Percentiles rank a stretch among this genome's conserved stretches.
These are phyloP conservation scores for Penicillium subrubescens DNA, from an alignment of 495 filamentous ascomycete genomes.

Conservation along the genomic window DNA sequence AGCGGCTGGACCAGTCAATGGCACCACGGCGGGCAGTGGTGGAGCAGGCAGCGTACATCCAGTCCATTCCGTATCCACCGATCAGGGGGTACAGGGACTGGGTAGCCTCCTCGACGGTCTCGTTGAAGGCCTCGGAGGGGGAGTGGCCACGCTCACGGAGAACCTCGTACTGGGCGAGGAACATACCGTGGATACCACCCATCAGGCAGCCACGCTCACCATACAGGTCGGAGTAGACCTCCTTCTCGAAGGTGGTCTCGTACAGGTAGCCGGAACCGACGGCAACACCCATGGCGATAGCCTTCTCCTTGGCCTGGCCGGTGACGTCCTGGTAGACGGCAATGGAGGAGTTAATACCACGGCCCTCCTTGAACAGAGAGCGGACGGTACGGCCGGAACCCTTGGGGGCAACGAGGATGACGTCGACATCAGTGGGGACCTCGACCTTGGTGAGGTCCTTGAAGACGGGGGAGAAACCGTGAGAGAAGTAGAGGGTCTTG, in stretches of 20 bases:
- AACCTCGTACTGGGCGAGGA: slow-evolving; percentile 99
- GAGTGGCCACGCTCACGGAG: slow-evolving; percentile 96
- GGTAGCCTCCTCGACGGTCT: slow-evolving; percentile 99
- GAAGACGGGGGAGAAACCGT: slow-evolving; percentile 99
- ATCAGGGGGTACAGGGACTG: slow-evolving; percentile 97
- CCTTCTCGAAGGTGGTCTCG: slow-evolving; percentile 99
- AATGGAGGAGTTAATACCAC: slow-evolving; percentile 98
- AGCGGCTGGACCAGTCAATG: slow-evolving; percentile 94
- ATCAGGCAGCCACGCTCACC: slow-evolving; percentile 99
- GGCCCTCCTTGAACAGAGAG: slow-evolving; percentile 94
- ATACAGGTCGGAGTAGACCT: slow-evolving; percentile 99
- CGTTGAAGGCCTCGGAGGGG: slow-evolving; percentile 99
- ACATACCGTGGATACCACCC: slow-evolving; percentile 99
- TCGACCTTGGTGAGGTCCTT: slow-evolving; percentile 99
- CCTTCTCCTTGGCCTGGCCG: slow-evolving; percentile 97
- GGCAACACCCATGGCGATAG: slow-evolving; percentile 93
- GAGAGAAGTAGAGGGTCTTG: slow-evolving; percentile 99
- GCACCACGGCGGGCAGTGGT: slow-evolving; percentile 97
- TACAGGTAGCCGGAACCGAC: slow-evolving; percentile 97
- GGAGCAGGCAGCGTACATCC: slow-evolving; percentile 99
- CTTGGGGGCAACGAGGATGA: slow-evolving; percentile 99
- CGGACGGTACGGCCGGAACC: slow-evolving; percentile 98
- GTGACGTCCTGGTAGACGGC: slow-evolving; percentile 99
- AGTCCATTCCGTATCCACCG: slow-evolving; percentile 97
- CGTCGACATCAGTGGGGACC: slow-evolving; percentile 90